A percentile compares a stretch with the other conserved stretches of the same genome.
Conservation (phyloP, 306 rosid genomes). For the Castanea sativa region DNA sequence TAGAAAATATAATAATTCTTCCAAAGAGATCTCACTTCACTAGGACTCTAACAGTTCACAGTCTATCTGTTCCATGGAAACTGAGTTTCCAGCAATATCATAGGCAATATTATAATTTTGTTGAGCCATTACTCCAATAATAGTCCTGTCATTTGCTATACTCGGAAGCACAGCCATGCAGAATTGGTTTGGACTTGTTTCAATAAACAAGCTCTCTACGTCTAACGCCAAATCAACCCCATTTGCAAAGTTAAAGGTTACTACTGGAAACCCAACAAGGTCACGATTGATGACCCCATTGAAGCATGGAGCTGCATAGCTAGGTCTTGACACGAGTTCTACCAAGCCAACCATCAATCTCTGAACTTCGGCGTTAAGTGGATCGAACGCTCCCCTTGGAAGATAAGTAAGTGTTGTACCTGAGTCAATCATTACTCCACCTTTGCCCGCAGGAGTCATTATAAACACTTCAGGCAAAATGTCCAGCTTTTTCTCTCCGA, state of each 20-base stretch:
- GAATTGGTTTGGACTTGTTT: slow-evolving; percentile 5
- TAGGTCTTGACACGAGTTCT: background rate
- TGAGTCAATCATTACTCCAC: slow-evolving; percentile 45
- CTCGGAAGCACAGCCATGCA: slow-evolving; percentile 25
- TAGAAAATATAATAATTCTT: no score
- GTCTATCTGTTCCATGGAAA: slow-evolving; percentile 40
- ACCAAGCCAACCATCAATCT: background rate
- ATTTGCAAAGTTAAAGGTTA: no score
- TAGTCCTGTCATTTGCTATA: background rate
- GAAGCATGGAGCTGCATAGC: slow-evolving; percentile 25
- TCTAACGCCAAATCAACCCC: background rate
- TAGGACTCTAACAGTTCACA: slow-evolving; percentile 29
- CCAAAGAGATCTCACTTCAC: no score
- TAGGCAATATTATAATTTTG: slow-evolving; percentile 45
- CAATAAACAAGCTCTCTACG: background rate
- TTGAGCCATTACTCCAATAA: slow-evolving; percentile 37
- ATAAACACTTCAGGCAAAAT: slow-evolving; percentile 21
- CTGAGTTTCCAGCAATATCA: slow-evolving; percentile 5
- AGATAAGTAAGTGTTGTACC: slow-evolving; percentile 25
- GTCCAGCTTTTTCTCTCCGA: slow-evolving; percentile 33
- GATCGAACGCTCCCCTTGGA: slow-evolving; percentile 12
- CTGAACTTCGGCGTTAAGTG: slow-evolving; percentile 20
- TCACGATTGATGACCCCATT: slow-evolving; percentile 3
- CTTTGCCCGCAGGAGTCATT: slow-evolving; percentile 24
- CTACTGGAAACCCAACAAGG: no score